Base-by-base conservation (phyloP, 2,329 filamentous ascomycete species). In the Claviceps pusilla region DNA sequence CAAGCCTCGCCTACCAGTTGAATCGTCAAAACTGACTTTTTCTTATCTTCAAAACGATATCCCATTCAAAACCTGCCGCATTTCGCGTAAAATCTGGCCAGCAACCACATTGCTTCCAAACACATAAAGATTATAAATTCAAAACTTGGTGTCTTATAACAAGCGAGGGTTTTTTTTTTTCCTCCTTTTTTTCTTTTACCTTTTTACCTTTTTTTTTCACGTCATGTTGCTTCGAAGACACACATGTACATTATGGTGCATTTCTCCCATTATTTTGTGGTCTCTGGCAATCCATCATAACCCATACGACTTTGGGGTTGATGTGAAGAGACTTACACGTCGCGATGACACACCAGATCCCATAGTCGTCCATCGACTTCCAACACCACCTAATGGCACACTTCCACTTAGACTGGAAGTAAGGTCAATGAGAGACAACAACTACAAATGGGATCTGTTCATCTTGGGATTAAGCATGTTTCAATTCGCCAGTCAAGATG, bases 401-500 rank as follows among this genome's bases (percentile, higher is more conserved):
- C 58, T 73, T 9, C 74, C 71, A 12, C 54, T 71, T 42, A 78
- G 88, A 58, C 74, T 76, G 51, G 86, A 93, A 63, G 79, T 94
- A 58, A 76, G 83, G 48, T 71, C 84, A 43, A 73, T 94, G 60
- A 72, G 79, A 58, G 69, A 76, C 53, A 77, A 87, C 55, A 65
- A 75, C 9, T 80, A 87, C 61, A 76, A 78, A 63, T 89, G 84
- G 81, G 88, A 87, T 64, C 69, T 94, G 56, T 94, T 85, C 66
- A 72, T 94, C 31, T 76, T 91, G 50, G 85, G 84, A 12, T 75
- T 93, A 61, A 80, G 79, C 65, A 80, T 82, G 70, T 81, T 91
- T 72, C 83, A 88, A 68, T 77, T 74, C 57, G 79, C 79, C 55
- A 72, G 82, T 58, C 84, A 89, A 68, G 72, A 73, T 19, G 69